Evolutionary conservation across 1,139 yeast genomes (phyloP), one percentile per base, ranked within the genome.

Genomic region (Ogataea hybrid): DNA sequence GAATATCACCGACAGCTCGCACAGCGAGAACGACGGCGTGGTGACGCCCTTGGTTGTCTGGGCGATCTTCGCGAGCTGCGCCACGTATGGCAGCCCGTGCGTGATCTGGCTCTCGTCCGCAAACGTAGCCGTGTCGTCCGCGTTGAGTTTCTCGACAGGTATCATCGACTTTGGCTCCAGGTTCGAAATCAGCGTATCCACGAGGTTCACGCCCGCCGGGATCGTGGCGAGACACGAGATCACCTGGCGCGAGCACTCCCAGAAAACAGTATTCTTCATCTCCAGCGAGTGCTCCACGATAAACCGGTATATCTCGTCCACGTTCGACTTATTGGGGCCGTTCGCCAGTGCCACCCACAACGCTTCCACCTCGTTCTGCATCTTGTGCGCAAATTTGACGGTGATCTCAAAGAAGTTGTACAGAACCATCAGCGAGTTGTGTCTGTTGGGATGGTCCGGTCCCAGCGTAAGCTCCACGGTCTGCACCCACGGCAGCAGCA

Each of bases 301-400:
- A 56, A 79, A 92, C 35, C 82, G 86, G 54, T 87, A 64, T 15
- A 89, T 84, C 7, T 78, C 79, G 43, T 81, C 81, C 28, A 84
- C 82, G 56, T 92, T 90, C 9, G 71, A 73, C 9, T 80, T 73
- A 28, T 77, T 75, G n/a, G 71, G 69, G 4, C 83, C 84, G 41
- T 79, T 79, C 2, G 95, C 96, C 28, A 92, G 69, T 0, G 97
- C 94, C 4, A 86, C 88, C 99, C 99, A 94, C 28, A 92, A 64
- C 0, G 95, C 95, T 59, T 90, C 97, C 8, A 92, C 87, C 54
- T 89, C 97, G 54, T 84, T 84, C 37, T 87, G 86, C 53, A 87
- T 79, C 12, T 72, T 70, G 33, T 82, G 81, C 41, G 90, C 79
- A 53, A 83, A 86, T 43, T 79, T 79, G 32, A 88, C 80, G 0